These are phyloP conservation scores for Colletotrichum sp. DNA, from an alignment of 2,329 filamentous ascomycete genomes.

Conservation along the genomic window DNA sequence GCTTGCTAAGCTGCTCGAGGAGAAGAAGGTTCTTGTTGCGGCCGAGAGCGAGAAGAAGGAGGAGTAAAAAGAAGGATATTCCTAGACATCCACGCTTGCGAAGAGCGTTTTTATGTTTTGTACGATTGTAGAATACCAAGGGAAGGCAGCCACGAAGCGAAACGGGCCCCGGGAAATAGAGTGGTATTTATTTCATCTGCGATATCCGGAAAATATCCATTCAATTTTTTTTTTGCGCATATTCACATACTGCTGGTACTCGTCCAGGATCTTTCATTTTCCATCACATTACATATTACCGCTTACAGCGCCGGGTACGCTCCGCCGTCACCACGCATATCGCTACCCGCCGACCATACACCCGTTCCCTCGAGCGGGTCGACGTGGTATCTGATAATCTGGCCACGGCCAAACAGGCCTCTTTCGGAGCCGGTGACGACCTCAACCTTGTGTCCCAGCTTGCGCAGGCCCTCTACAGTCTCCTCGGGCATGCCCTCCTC, in stretches of 20 bases:
- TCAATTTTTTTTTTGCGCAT: neutral
- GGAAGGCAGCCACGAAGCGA: neutral
- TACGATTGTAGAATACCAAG: conserved; percentile 19
- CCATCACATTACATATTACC: neutral
- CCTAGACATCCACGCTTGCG: neutral
- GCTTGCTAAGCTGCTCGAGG: conserved; percentile 86
- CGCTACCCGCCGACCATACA: conserved; percentile 89
- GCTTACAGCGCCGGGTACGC: conserved; percentile 52
- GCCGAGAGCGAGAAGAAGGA: conserved; percentile 46
- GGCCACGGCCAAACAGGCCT: conserved; percentile 80
- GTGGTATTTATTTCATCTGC: neutral
- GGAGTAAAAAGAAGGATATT: conserved; percentile 23
- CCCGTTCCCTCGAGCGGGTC: conserved; percentile 70
- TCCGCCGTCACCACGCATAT: conserved; percentile 82
- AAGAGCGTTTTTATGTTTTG: neutral
- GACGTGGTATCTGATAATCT: conserved; percentile 79
- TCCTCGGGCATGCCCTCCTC: conserved; percentile 81
- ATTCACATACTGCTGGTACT: neutral
- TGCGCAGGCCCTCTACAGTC: conserved; percentile 68
- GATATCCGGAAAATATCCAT: neutral
- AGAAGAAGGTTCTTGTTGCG: conserved; percentile 81
- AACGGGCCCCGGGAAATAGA: conserved; percentile 1
- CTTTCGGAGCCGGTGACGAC: conserved; percentile 70
- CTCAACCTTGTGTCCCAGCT: conserved; percentile 74
- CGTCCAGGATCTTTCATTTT: neutral